Conservation (phyloP, 345 rosid genomes). For the Turritis glabra region DNA sequence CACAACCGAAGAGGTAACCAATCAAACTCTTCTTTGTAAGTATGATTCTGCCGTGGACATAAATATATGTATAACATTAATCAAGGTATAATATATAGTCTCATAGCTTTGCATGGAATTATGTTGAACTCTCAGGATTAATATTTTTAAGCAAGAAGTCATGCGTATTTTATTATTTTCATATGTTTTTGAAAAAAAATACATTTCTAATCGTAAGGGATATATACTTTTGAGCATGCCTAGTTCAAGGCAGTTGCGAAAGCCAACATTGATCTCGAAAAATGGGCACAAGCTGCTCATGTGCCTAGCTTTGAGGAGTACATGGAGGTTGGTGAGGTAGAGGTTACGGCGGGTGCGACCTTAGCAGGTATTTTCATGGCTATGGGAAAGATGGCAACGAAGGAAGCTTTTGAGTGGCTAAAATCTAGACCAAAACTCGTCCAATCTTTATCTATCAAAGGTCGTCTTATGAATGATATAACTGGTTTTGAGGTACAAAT, state of each 20-base stretch:
- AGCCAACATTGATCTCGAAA: neutral
- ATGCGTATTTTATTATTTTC: neutral
- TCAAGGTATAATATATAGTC: no score
- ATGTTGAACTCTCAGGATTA: no score
- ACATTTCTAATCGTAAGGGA: neutral
- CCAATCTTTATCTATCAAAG: neutral
- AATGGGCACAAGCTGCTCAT: constrained; percentile 10
- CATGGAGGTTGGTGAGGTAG: constrained; percentile 7
- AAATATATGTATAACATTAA: no score
- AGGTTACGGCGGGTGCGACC: neutral
- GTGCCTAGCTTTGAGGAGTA: constrained; percentile 27
- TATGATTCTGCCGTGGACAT: no score
- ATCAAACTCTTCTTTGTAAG: neutral
- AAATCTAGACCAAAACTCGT: neutral
- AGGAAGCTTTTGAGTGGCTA: neutral
- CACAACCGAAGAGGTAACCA: constrained; percentile 19
- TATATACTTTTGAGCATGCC: neutral
- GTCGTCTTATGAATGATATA: neutral
- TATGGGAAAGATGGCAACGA: neutral
- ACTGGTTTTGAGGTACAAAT: neutral
- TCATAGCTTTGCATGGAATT: no score
- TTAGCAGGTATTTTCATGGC: constrained; percentile 5
- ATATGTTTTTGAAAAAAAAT: neutral
- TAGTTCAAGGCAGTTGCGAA: neutral
- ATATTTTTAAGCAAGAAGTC: no score